Percentiles rank a stretch among this genome's conserved stretches.
These are phyloP conservation scores for Sarocladiaceae sp. DNA, from an alignment of 2,329 filamentous ascomycete genomes.

Conservation along the genomic window DNA sequence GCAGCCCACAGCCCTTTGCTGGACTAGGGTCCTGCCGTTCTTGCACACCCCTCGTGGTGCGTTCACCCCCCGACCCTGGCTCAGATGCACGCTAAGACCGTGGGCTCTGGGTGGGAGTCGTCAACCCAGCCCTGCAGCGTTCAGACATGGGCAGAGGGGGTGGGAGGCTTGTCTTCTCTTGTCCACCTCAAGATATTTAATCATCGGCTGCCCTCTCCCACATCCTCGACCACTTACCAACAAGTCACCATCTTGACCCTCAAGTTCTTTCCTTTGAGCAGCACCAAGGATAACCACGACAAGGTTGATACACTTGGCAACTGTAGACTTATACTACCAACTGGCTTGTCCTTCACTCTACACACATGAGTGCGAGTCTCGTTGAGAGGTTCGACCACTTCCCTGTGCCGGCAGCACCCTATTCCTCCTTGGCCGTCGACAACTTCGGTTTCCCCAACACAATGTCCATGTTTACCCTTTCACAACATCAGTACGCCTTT, in stretches of 20 bases:
- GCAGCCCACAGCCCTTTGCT: background rate
- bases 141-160: slow-evolving; percentile 6
- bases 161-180: background rate
- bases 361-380: slow-evolving; percentile 9
- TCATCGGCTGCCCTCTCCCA: slow-evolving; percentile 7
- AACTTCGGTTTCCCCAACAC: slow-evolving; percentile 11
- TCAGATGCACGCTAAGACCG: slow-evolving; percentile 7
- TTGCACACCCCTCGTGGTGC: background rate
- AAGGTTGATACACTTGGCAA: background rate
- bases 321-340: background rate
- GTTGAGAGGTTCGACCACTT: slow-evolving; percentile 7
- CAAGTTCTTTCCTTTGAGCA: background rate
- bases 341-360: background rate
- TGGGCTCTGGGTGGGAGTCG: slow-evolving; percentile 7
- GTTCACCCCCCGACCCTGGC: slow-evolving; percentile 6
- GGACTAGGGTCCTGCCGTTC: slow-evolving; percentile 1
- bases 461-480: slow-evolving; percentile 32
- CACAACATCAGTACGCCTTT: slow-evolving; percentile 26
- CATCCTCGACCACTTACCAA: slow-evolving; percentile 1
- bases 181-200: slow-evolving; percentile 10
- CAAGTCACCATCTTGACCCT: background rate
- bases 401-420: background rate
- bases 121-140: slow-evolving; percentile 9
- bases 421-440: background rate
- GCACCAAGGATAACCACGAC: background rate